Evolutionary conservation across 2,329 filamentous ascomycete species (phyloP).

Genomic region (Penicillium sp.): DNA sequence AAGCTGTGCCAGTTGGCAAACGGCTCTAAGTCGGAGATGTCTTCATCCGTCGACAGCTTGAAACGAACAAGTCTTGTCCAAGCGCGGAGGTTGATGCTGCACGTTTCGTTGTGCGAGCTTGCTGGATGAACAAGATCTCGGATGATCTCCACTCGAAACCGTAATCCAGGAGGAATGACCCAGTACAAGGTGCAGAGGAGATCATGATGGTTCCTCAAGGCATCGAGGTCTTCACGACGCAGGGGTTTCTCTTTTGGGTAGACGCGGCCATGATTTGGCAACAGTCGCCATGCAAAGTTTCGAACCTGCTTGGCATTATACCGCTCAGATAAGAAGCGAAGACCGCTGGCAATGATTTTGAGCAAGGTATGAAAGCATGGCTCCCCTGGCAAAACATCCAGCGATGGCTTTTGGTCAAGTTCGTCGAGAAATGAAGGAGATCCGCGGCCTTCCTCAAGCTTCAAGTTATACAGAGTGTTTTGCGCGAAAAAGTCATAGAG

Average conservation of each 20-base stretch:
- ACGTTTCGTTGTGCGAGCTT: conserved; percentile 61
- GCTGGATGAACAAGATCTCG: conserved; percentile 59
- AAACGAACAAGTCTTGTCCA: conserved; percentile 62
- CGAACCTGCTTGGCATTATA: conserved; percentile 58
- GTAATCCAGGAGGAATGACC: conserved; percentile 54
- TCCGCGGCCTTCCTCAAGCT: conserved; percentile 53
- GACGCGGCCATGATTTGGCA: conserved; percentile 62
- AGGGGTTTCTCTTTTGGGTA: conserved; percentile 61
- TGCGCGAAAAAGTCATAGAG: conserved; percentile 64
- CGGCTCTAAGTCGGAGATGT: conserved; percentile 46
- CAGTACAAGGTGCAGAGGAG: conserved; percentile 62
- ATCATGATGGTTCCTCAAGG: conserved; percentile 64
- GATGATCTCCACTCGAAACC: conserved; percentile 56
- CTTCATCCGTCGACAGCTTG: conserved; percentile 57
- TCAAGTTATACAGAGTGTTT: conserved; percentile 54
- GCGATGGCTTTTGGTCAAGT: conserved; percentile 46
- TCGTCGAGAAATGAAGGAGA: conserved; percentile 58
- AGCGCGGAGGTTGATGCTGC: conserved; percentile 58
- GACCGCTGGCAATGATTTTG: conserved; percentile 56
- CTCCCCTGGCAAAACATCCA: conserved; percentile 53
- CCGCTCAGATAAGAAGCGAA: conserved; percentile 49
- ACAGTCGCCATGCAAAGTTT: conserved; percentile 58
- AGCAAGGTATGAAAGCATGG: conserved; percentile 61
- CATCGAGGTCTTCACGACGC: conserved; percentile 56
- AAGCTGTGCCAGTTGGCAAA: conserved; percentile 59